phyloP scores from a whole-genome alignment of 495 filamentous ascomycete genomes.

The Barbatosphaeria neglecta region DNA sequence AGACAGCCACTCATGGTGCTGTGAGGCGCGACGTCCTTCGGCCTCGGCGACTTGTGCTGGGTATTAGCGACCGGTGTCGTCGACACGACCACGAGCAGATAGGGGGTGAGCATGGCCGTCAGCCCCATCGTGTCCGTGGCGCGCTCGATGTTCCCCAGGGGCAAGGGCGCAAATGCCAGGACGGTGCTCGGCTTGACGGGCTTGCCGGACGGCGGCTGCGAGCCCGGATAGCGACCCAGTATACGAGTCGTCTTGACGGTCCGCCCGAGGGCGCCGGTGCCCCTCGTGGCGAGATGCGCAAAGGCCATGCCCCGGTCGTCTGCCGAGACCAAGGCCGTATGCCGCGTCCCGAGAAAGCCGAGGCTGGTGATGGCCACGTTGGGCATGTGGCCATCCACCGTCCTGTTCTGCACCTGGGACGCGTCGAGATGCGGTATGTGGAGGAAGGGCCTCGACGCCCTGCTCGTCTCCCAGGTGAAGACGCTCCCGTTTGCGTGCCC shows the following conservation, averaged over 20 bases:
- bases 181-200: constrained; percentile 89
- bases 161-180: constrained; percentile 80
- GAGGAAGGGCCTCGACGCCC: constrained; percentile 74
- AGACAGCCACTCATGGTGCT: constrained; percentile 85
- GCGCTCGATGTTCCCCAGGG: constrained; percentile 83
- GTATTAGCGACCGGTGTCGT: constrained; percentile 93
- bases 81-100: constrained; percentile 89
- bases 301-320: constrained; percentile 96
- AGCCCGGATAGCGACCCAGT: constrained; percentile 76
- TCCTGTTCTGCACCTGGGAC: constrained; percentile 50
- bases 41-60: constrained; percentile 80
- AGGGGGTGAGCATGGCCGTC: constrained; percentile 92
- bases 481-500: constrained; percentile 87
- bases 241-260: constrained; percentile 83
- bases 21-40: constrained; percentile 82
- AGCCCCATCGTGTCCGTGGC: constrained; percentile 79
- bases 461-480: constrained; percentile 89
- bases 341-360: constrained; percentile 88
- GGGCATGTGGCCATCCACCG: constrained; percentile 69
- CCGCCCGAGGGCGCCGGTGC: constrained; percentile 73
- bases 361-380: constrained; percentile 72
- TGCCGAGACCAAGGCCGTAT: constrained; percentile 95
- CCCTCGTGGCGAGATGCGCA: constrained; percentile 86
- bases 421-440: constrained; percentile 67
- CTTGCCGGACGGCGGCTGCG: constrained; percentile 40